A percentile compares a stretch with the other conserved stretches of the same genome.
Conservation (phyloP, 2,329 filamentous ascomycete genomes). For the Sporothrix schenckii region DNA sequence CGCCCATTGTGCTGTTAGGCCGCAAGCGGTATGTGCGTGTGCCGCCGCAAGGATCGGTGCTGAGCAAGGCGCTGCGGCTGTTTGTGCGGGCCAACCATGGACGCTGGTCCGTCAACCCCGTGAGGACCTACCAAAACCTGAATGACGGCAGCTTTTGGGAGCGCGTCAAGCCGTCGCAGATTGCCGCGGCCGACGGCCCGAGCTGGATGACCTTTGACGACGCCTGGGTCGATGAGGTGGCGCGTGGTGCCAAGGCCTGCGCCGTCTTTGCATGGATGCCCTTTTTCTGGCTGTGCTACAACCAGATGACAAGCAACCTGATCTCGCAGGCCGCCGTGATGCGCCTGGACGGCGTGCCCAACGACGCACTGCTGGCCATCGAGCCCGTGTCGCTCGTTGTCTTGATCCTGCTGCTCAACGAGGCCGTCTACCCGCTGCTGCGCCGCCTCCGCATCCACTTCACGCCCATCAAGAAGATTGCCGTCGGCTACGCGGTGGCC, state of each 20-base stretch:
- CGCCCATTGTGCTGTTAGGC: slow-evolving; percentile 56
- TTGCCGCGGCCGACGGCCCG: slow-evolving; percentile 29
- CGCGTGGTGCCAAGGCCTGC: slow-evolving; percentile 69
- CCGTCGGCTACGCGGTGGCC: slow-evolving; percentile 68
- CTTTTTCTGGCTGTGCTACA: slow-evolving; percentile 62
- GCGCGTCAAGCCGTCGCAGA: slow-evolving; percentile 34
- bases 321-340: slow-evolving; percentile 67
- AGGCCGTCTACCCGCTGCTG: slow-evolving; percentile 68
- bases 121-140: slow-evolving; percentile 28
- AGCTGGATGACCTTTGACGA: slow-evolving; percentile 68
- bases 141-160: slow-evolving; percentile 36
- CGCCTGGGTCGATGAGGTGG: slow-evolving; percentile 78
- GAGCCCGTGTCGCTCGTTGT: slow-evolving; percentile 76
- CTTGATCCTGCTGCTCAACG: slow-evolving; percentile 73
- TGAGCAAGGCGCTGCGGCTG: slow-evolving; percentile 59
- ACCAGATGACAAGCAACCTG: slow-evolving; percentile 63
- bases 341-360: slow-evolving; percentile 70
- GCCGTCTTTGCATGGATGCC: slow-evolving; percentile 73
- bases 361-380: slow-evolving; percentile 76
- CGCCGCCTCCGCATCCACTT: slow-evolving; percentile 66
- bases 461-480: slow-evolving; percentile 76
- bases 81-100: slow-evolving; percentile 36
- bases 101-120: slow-evolving; percentile 33
- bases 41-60: slow-evolving; percentile 62
- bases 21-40: slow-evolving; percentile 55